Conservation (phyloP, 2,329 filamentous ascomycete species). For the Metarhizium robertsii region DNA sequence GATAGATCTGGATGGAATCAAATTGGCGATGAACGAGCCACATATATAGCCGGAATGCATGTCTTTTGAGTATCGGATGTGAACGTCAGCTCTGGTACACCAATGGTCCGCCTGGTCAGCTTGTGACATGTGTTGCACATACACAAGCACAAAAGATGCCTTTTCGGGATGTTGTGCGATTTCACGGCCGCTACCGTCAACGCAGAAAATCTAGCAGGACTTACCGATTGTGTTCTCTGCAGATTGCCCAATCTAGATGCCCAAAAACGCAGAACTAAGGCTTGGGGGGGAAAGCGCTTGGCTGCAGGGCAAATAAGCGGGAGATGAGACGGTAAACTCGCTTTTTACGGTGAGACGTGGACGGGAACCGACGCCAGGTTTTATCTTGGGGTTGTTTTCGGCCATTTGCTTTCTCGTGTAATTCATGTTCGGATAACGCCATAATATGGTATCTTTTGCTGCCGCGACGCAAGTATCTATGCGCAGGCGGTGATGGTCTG, state of each 20-base stretch:
- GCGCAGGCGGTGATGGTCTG: no score
- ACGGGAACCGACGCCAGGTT: no score
- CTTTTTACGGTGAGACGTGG: no score
- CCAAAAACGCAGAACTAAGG: not conserved
- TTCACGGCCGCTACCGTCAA: not conserved
- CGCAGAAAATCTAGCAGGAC: not conserved
- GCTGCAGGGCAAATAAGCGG: no score
- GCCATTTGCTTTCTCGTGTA: no score
- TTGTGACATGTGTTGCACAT: not conserved
- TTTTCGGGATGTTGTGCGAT: not conserved
- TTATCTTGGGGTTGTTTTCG: no score
- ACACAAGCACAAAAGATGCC: not conserved
- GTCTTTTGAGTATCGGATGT: no score
- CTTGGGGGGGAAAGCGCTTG: no score
- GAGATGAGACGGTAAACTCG: no score
- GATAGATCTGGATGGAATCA: conserved; percentile 15
- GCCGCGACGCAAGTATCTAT: no score
- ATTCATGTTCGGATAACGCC: no score
- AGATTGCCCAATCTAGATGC: not conserved
- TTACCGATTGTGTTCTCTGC: not conserved
- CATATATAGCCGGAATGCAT: not conserved
- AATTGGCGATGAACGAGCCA: not conserved
- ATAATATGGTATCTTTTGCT: no score
- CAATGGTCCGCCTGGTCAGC: not conserved
- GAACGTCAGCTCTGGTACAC: not conserved